Percentiles rank a stretch among this genome's conserved stretches.
phyloP scores from a whole-genome alignment of 2,329 filamentous ascomycete genomes.

The Aureobasidium sp. region DNA sequence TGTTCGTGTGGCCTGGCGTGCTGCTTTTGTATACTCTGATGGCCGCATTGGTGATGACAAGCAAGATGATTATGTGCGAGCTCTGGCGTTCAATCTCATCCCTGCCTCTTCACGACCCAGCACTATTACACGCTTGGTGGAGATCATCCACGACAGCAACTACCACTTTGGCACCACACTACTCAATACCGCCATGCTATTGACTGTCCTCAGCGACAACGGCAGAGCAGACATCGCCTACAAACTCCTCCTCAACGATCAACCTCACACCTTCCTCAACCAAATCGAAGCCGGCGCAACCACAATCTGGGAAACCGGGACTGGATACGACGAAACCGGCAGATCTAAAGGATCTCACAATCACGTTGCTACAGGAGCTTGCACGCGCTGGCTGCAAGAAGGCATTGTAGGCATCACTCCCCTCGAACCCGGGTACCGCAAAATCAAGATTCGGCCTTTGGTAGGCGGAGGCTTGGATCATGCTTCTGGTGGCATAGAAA shows the following conservation, averaged over 20 bases:
- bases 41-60: slow-evolving; percentile 5
- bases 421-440: slow-evolving; percentile 1
- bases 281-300: slow-evolving; percentile 7
- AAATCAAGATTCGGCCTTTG: neutral
- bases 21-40: neutral
- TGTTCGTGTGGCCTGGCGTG: neutral
- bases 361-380: neutral
- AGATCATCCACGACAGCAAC: neutral
- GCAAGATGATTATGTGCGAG: slow-evolving; percentile 8
- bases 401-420: slow-evolving; percentile 4
- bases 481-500: neutral
- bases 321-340: neutral
- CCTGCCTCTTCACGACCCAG: neutral
- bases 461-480: neutral
- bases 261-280: neutral
- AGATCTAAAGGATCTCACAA: neutral
- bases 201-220: neutral
- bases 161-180: slow-evolving; percentile 6
- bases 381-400: slow-evolving; percentile 9
- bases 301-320: slow-evolving; percentile 3
- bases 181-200: slow-evolving; percentile 7
- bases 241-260: slow-evolving; percentile 3
- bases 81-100: neutral
- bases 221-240: slow-evolving; percentile 3
- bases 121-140: neutral